Evolutionary conservation across 2,329 filamentous ascomycete species (phyloP), one percentile per base, ranked within the genome.

Genomic region (Ophiostoma ips): DNA sequence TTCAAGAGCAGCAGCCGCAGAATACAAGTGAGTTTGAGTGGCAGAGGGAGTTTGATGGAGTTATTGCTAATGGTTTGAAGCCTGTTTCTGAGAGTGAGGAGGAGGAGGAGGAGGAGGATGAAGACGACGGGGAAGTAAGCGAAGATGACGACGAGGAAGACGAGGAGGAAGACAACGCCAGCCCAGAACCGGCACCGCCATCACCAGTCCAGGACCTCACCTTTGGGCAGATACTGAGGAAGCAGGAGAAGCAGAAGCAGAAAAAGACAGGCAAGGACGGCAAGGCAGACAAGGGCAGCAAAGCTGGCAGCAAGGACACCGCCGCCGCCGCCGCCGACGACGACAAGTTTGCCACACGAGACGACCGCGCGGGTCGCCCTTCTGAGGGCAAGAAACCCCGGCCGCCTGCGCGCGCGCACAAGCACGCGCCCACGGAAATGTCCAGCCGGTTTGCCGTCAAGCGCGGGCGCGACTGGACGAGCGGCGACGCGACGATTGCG

Each of bases 341-440:
- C 28, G 41, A 33, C 28, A 33, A 12, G 38, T 41, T 41, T 30
- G 21, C 38, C 7, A 15, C 21, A 13, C 24, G 13, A 41, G 38
- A 28, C 12, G 19, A n/a, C 19, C 38, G 40, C 40, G 8, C 9
- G 9, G 40, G 16, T n/a, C 24, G 24, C 9, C 3, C 37, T n/a
- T n/a, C n/a, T 5, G 40, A 43, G 15, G 40, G 38, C 5, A 21
- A 21, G 21, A 43, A n/a, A 30, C 24, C 40, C 15, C 28, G 31
- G 43, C 43, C 43, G 43, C 58, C 54, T 59, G 62, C 52, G 61
- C 71, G 50, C 63, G 64, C 43, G 12, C 89, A 79, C 63, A 98
- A 98, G 67, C 88, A 96, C 67, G 92, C 92, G 0, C 92, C 92
- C 0, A 79, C 80, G 40, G 81, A 92, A 52, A 77, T 87, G 62